Evolutionary conservation across 2,329 filamentous ascomycete species (phyloP), one percentile per base, ranked within the genome.

Genomic region (Apiospora rasikravindrae): DNA sequence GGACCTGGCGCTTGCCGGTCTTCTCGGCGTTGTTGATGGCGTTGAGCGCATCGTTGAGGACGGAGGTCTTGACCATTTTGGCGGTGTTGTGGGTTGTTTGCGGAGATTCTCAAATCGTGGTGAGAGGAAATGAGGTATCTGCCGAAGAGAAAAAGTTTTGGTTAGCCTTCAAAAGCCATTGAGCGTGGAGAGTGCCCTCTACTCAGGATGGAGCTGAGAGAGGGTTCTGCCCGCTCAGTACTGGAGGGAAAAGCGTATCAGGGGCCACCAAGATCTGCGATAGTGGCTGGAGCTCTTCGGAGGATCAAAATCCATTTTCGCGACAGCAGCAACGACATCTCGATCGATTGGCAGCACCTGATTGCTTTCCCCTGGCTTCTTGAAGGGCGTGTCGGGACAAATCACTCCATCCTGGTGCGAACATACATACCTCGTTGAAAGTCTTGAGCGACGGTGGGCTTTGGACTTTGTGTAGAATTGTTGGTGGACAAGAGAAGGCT

Each of bases 11-110:
- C 93, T 98, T 98, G 89, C 96, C 96, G 81, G 94, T 90, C 93
- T 99, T 98, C 92, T 99, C 97, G 90, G 96, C 96, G 88, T 99
- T 99, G 95, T 99, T 99, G 93, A 99, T 98, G 90, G 92, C 90
- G 87, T 98, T 98, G 83, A 98, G 93, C 85, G 94, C 95, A 93
- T 99, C 96, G 91, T 98, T 97, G 87, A 99, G 95, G 84, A 98
- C 96, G 86, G 95, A 98, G 83, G 96, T 98, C 90, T 94, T 95
- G 88, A 98, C 95, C 96, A 99, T 99, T 85, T 93, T 98, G 91
- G 85, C 91, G 91, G 89, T 89, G 81, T 83, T 82, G 74, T 76
- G 74, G 80, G 79, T 64, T 64, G 57, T 4, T 57, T 29, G 42
- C 24, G 82, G 89, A 94, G 92, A 94, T 94, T 94, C 92, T 95